A percentile compares a stretch with the other conserved stretches of the same genome.
Conservation (phyloP, 305 asterid genomes). For the Fraxinus sp. region DNA sequence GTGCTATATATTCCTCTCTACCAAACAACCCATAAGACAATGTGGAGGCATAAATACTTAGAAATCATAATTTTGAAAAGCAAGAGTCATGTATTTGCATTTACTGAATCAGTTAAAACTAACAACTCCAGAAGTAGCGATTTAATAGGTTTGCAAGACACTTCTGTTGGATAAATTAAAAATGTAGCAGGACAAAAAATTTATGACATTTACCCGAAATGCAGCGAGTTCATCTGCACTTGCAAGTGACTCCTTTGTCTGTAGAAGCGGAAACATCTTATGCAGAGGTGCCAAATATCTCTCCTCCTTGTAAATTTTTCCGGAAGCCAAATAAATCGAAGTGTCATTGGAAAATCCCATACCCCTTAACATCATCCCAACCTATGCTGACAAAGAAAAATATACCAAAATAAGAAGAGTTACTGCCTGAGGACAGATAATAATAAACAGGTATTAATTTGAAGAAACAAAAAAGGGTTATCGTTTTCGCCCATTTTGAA, state of each 20-base stretch:
- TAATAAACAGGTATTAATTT: not conserved
- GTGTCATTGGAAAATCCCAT: slow-evolving; percentile 83
- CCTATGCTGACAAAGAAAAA: slow-evolving; percentile 93
- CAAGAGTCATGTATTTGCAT: not conserved
- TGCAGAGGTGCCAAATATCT: slow-evolving; percentile 59
- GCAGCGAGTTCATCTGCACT: slow-evolving; percentile 69
- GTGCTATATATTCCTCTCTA: not conserved
- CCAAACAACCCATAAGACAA: not conserved
- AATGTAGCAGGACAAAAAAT: not conserved
- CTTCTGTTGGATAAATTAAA: not conserved
- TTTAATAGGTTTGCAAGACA: not conserved
- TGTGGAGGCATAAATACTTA: not conserved
- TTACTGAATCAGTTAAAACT: not conserved
- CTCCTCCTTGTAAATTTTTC: slow-evolving; percentile 65
- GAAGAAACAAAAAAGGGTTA: not conserved
- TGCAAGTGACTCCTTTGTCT: slow-evolving; percentile 73
- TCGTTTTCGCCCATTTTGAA: not conserved
- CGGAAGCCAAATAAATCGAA: slow-evolving; percentile 79
- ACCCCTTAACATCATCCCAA: slow-evolving; percentile 93
- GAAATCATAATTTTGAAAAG: not conserved
- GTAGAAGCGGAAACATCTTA: slow-evolving; percentile 72
- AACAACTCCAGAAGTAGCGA: not conserved
- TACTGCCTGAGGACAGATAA: slow-evolving; percentile 21
- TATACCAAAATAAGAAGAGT: slow-evolving; percentile 33
- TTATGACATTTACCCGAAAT: slow-evolving; percentile 48